A percentile compares a stretch with the other conserved stretches of the same genome.
These are phyloP conservation scores for Xylaria sp. DNA, from an alignment of 495 filamentous ascomycete genomes.

Conservation along the genomic window DNA sequence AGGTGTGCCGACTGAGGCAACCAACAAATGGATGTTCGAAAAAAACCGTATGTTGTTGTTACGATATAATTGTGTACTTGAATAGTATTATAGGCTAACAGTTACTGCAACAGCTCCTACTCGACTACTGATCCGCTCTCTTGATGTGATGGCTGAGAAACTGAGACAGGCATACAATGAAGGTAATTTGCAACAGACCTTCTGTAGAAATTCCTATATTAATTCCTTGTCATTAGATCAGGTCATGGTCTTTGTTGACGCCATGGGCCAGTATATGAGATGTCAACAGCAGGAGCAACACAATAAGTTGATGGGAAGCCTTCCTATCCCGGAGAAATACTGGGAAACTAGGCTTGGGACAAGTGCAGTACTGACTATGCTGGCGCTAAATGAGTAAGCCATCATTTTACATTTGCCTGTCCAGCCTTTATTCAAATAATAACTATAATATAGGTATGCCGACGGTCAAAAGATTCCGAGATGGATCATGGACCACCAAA, in stretches of 20 bases:
- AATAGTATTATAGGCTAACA: neutral
- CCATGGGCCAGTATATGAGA: constrained; percentile 2
- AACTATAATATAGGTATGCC: constrained; percentile 5
- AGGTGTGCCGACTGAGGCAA: constrained; percentile 11
- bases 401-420: too few relatives aligned
- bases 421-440: too few relatives aligned
- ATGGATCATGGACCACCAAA: constrained; percentile 13
- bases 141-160: neutral
- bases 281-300: constrained; percentile 10
- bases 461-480: neutral
- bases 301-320: neutral
- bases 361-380: neutral
- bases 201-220: neutral
- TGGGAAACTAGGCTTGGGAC: constrained; percentile 12
- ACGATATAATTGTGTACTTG: neutral
- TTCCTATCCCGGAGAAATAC: constrained; percentile 1
- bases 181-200: neutral
- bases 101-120: neutral
- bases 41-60: neutral
- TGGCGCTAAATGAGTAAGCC: constrained; percentile 1
- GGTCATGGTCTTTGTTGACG: constrained; percentile 12
- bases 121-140: neutral
- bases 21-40: neutral
- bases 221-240: neutral
- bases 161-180: neutral